Percentiles rank a stretch among this genome's conserved stretches.
These are phyloP conservation scores for Euphorbia celastroides DNA, from an alignment of 441 rosid genomes.

Conservation along the genomic window DNA sequence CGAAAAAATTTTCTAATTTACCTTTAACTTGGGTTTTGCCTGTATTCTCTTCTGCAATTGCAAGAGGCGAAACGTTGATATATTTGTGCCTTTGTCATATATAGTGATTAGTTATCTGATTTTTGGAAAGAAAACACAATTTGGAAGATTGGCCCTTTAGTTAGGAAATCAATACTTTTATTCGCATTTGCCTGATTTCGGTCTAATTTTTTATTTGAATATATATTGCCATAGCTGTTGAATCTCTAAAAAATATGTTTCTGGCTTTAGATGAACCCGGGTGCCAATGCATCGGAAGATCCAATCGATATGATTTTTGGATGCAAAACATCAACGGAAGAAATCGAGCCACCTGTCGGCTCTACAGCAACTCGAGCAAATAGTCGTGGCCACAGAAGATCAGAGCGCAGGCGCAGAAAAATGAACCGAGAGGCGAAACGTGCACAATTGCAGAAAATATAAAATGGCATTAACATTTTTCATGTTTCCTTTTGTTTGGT, in stretches of 20 bases:
- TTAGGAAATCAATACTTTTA: not conserved
- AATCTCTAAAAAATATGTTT: conserved; percentile 13
- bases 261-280: conserved; percentile 30
- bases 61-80: too few species aligned
- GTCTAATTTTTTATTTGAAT: conserved; percentile 4
- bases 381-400: conserved; percentile 35
- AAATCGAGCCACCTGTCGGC: conserved; percentile 24
- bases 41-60: too few species aligned
- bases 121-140: not conserved
- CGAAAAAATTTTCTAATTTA: not conserved
- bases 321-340: conserved; percentile 26
- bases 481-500: not conserved
- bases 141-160: not conserved
- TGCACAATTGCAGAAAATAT: conserved; percentile 5
- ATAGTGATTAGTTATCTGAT: not conserved
- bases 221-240: not conserved
- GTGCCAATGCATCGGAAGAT: conserved; percentile 35
- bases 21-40: not conserved
- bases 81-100: not conserved
- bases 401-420: conserved; percentile 36
- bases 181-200: not conserved
- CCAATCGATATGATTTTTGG: conserved; percentile 58
- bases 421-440: conserved; percentile 27
- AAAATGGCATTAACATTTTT: not conserved
- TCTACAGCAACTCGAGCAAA: conserved; percentile 23